Base-by-base conservation (phyloP, 164 flowering plant species). In the Annona squamosa region DNA sequence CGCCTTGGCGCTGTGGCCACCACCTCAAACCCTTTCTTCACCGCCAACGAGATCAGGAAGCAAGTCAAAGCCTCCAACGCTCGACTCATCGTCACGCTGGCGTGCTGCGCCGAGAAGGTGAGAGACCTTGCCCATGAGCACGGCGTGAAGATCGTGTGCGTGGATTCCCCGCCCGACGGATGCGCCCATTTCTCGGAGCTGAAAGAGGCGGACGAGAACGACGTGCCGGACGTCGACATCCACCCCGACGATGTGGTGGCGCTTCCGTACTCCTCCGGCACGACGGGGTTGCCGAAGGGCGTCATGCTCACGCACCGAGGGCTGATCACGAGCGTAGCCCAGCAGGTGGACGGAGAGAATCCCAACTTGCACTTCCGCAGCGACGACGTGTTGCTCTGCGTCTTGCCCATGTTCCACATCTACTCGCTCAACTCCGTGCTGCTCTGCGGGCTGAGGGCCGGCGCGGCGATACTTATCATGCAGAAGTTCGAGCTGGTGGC, bases 261-360 rank as follows among this genome's bases (percentile, higher is more conserved):
- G 65, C 76, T 95, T 42, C 99, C 94, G 13, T 95, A 86, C 79
- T 95, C 99, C 0, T 95, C 99, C 0, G 99, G 99, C 0, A 95
- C 99, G 0, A 92, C 99, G 0, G 98, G 99, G n/a, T 76, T 95
- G 5, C 98, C 99, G 0, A 95, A 95, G 69, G 99, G 98, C 1
- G 98, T 92, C 37, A 91, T 91, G 97, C 73, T 94, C 46, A 94
- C 93, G 2, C 98, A 94, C 75, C 81, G 82, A 72, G 85, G 93
- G 2, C 74, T 87, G 5, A 88, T 95, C 2, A 91, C 99, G 0
- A 90, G 94, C 74, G 91, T 91, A 6, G 98, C 97, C 0, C 99
- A 95, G 73, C 97, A 91, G 61, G 98, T 92, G 0, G 99, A 91
- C 59, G 99, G 99, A 1, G 99, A 95, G 17, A 95, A 95, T 61